These are phyloP conservation scores for Schwanniomyces polymorphus DNA, from an alignment of 805 yeast species.

Conservation along the genomic window DNA sequence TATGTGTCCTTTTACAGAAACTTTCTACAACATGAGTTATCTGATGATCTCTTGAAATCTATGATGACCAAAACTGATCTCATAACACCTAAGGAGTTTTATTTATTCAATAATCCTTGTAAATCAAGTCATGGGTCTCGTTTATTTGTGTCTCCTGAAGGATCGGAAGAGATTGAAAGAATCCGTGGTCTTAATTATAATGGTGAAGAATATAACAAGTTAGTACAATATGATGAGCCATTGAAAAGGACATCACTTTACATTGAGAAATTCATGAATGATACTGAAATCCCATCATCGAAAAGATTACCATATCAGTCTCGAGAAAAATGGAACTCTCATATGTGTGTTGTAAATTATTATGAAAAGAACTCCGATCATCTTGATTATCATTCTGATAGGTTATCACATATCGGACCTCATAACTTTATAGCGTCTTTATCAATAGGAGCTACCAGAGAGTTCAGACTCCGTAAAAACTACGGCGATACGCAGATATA, in stretches of 20 bases:
- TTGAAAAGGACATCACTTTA: slow-evolving; percentile 38
- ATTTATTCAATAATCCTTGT: slow-evolving; percentile 63
- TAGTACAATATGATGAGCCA: slow-evolving; percentile 34
- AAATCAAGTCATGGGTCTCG: slow-evolving; percentile 54
- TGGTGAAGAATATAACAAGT: slow-evolving; percentile 31
- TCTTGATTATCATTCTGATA: slow-evolving; percentile 77
- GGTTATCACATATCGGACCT: slow-evolving; percentile 72
- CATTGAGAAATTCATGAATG: slow-evolving; percentile 39
- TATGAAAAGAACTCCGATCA: slow-evolving; percentile 51
- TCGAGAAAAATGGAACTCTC: slow-evolving; percentile 48
- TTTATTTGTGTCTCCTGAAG: slow-evolving; percentile 9
- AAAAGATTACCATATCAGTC: slow-evolving; percentile 38
- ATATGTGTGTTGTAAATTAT: slow-evolving; percentile 55
- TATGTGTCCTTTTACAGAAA: slow-evolving; percentile 50
- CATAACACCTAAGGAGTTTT: slow-evolving; percentile 49
- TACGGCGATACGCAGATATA: slow-evolving; percentile 37
- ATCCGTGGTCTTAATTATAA: slow-evolving; percentile 34
- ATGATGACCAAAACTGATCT: slow-evolving; percentile 40
- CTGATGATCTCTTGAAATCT: slow-evolving; percentile 44
- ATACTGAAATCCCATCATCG: slow-evolving; percentile 31
- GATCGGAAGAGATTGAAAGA: slow-evolving; percentile 4
- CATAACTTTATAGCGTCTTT: slow-evolving; percentile 66
- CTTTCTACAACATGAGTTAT: slow-evolving; percentile 52
- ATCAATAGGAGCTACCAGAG: slow-evolving; percentile 69
- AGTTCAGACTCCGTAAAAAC: slow-evolving; percentile 55